phyloP scores from a whole-genome alignment of 441 rosid genomes.

The Gossypium davidsonii region DNA sequence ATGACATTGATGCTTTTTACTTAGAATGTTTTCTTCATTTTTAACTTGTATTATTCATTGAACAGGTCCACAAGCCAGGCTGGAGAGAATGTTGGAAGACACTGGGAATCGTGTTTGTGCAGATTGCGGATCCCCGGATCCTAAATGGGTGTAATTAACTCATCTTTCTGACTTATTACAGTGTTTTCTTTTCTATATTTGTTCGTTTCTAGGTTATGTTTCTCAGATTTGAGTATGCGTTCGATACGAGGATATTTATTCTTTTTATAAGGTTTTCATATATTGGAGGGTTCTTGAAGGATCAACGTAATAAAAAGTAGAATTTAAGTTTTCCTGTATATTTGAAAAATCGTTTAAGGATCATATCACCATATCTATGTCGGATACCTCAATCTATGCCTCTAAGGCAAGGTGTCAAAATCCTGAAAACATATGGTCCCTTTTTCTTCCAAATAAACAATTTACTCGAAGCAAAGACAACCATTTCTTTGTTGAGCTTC shows the following conservation, averaged over 20 bases:
- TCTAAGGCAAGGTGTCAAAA: not conserved
- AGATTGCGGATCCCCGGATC: slow-evolving; percentile 95
- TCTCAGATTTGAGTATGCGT: not conserved
- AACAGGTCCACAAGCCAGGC: slow-evolving; percentile 53
- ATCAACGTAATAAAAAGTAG: not conserved
- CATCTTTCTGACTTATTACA: not conserved
- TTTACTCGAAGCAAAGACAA: not conserved
- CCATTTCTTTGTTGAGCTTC: not conserved
- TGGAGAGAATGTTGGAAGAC: slow-evolving; percentile 49
- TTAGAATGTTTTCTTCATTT: not conserved
- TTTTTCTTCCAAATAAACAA: not conserved
- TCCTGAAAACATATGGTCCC: not conserved
- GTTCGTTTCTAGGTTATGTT: not conserved
- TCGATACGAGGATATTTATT: not conserved
- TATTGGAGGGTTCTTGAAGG: not conserved
- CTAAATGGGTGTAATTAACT: slow-evolving; percentile 95
- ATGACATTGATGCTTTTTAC: not conserved
- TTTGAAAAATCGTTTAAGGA: not conserved
- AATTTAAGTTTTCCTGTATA: not conserved
- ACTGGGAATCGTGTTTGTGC: slow-evolving; percentile 72
- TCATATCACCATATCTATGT: not conserved
- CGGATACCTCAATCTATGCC: not conserved
- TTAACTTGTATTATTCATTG: slow-evolving; percentile 7
- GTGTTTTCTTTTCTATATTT: not conserved
- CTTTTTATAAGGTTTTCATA: not conserved